phyloP scores from a whole-genome alignment of 352 stramenopile species.

The Phytopythium cucurbitacearum region DNA sequence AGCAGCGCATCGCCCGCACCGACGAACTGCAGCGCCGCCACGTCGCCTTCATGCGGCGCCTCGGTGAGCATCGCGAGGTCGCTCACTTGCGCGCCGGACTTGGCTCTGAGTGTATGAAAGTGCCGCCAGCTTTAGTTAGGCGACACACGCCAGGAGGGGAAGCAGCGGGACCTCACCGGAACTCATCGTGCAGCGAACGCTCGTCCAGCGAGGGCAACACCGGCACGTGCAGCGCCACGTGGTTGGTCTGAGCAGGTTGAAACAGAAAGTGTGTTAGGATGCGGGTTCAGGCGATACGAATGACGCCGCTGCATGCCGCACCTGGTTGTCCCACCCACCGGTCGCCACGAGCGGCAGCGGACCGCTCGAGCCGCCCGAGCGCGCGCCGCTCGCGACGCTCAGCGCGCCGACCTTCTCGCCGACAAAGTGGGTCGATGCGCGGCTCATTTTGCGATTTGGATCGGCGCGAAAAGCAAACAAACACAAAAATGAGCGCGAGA shows the following conservation, averaged over 20 bases:
- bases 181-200: conserved; percentile 37
- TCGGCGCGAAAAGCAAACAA: background rate
- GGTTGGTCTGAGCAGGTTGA: conserved; percentile 24
- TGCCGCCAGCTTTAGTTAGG: too few species aligned
- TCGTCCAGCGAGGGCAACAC: conserved; percentile 42
- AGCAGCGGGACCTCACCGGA: conserved; percentile 17
- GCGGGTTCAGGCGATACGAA: background rate
- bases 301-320: conserved; percentile 4
- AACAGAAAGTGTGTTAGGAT: background rate
- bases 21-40: conserved; percentile 61
- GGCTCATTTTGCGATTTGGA: conserved; percentile 8
- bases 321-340: conserved; percentile 56
- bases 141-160: background rate
- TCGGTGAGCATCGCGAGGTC: conserved; percentile 46
- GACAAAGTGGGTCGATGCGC: conserved; percentile 59
- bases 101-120: conserved; percentile 6
- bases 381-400: conserved; percentile 59
- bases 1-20: conserved; percentile 34
- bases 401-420: conserved; percentile 55
- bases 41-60: conserved; percentile 46
- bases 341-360: conserved; percentile 53
- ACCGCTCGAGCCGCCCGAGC: conserved; percentile 17
- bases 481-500: too few species aligned
- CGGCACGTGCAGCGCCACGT: conserved; percentile 49
- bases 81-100: conserved; percentile 13